phyloP scores from a whole-genome alignment of 805 yeast species.

The Danielozyma ontarioensis region DNA sequence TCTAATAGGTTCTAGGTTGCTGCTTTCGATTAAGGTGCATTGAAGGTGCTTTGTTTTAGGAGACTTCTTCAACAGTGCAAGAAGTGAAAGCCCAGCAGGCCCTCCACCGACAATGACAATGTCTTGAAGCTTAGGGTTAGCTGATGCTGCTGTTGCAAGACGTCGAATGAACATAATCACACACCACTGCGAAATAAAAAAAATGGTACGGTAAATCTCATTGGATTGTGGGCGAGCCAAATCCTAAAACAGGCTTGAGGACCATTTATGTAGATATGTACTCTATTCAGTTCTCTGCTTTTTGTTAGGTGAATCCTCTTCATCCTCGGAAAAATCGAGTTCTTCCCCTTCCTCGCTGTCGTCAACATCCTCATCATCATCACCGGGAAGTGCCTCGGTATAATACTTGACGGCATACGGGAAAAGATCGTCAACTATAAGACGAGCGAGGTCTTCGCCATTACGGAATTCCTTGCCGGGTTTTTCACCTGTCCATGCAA shows the following conservation, averaged over 20 bases:
- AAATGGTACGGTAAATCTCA: no score
- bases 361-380: constrained; percentile 50
- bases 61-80: constrained; percentile 73
- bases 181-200: no score
- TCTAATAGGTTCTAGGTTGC: constrained; percentile 48
- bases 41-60: constrained; percentile 54
- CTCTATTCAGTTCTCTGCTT: no score
- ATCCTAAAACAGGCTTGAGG: no score
- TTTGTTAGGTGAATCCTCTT: constrained; percentile 20
- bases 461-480: constrained; percentile 73
- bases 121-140: constrained; percentile 36
- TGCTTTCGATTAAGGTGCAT: constrained; percentile 72
- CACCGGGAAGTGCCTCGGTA: constrained; percentile 63
- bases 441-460: constrained; percentile 73
- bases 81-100: constrained; percentile 88
- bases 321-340: constrained; percentile 52
- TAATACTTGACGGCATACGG: constrained; percentile 84
- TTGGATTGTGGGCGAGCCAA: no score
- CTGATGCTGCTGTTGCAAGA: background rate
- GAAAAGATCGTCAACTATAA: constrained; percentile 72
- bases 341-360: constrained; percentile 36
- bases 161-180: background rate
- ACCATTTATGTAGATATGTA: no score
- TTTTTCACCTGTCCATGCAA: constrained; percentile 74
- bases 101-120: constrained; percentile 94